Evolutionary conservation across 2,329 filamentous ascomycete species (phyloP), one percentile per base, ranked within the genome.

Genomic region (Knufia fluminis): DNA sequence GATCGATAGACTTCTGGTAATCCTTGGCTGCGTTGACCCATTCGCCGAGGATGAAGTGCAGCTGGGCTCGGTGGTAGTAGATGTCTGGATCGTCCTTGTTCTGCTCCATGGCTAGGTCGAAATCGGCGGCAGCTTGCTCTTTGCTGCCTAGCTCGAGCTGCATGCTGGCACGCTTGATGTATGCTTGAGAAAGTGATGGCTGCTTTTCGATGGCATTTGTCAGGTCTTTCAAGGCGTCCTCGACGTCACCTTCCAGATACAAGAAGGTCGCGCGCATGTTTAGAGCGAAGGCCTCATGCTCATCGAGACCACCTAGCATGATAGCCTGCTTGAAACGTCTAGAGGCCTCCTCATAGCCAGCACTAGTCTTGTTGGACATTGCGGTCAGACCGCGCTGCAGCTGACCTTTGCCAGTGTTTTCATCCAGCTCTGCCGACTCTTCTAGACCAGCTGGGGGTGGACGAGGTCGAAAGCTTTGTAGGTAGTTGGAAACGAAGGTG

Each of bases 81-180:
- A 98, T 94, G 64, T 98, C 92, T 4, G 92, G 91, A 62, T 98
- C 92, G 49, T 85, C 78, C 59, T 81, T 77, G 71, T 96, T 90
- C 67, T 95, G 85, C 59, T 80, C 76, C 60, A 94, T 79, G 31
- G 92, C 92, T 60, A 83, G 78, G 57, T 85, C 84, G 62, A 98
- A 96, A 68, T 97, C 91, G 52, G 82, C 78, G 52, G 88, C 83
- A 36, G 92, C 91, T 63, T 83, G 83, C n/a, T 89, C 85, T 48
- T 87, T 85, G 62, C 91, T 83, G 55, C 85, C 90, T 53, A 92
- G 82, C 71, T 98, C 92, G 33, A 98, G 77, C 67, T 94, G 87
- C 84, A 98, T 94, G 76, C 90, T 97, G 49, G 92, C 92, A 52
- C 92, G 85, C 78, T 98, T 98, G 73, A 98, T 95, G 68, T 94